Percentiles rank a stretch among this genome's conserved stretches.
Evolutionary conservation across 768 basidiomycete genomes (phyloP).

Genomic region (Suillus sp.): DNA sequence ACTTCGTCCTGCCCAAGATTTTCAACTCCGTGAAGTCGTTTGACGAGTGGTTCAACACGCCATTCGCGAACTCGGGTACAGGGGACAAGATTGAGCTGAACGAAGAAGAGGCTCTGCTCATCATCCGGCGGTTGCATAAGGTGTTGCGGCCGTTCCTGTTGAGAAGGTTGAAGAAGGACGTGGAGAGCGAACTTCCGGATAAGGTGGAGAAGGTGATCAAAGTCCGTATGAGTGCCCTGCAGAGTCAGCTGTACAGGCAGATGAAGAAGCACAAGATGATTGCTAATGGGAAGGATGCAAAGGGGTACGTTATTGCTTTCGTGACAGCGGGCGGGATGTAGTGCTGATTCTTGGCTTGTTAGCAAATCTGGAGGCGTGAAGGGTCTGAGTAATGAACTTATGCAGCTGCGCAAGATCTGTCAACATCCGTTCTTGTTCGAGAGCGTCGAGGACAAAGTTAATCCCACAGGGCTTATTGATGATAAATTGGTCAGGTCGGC

Average conservation of each 20-base stretch:
- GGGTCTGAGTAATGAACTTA: constrained; percentile 90
- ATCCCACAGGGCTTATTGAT: constrained; percentile 78
- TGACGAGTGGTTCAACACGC: constrained; percentile 99
- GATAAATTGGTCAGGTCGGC: constrained; percentile 84
- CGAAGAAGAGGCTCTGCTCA: constrained; percentile 98
- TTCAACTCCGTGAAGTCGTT: constrained; percentile 99
- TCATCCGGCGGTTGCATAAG: constrained; percentile 95
- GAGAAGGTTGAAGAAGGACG: constrained; percentile 92
- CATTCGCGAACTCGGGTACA: constrained; percentile 97
- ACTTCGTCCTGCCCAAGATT: constrained; percentile 92
- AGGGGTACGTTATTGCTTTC: constrained; percentile 57
- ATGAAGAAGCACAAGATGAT: constrained; percentile 99
- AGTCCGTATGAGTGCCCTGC: constrained; percentile 90
- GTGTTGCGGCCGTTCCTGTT: constrained; percentile 94
- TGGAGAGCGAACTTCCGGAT: constrained; percentile 93
- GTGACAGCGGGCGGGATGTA: not conserved
- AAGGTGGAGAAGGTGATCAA: constrained; percentile 99
- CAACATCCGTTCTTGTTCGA: constrained; percentile 98
- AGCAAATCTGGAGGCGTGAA: constrained; percentile 81
- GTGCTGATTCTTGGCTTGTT: constrained; percentile 16
- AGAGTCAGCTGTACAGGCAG: constrained; percentile 92
- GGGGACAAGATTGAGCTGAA: constrained; percentile 98
- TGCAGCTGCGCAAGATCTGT: constrained; percentile 98
- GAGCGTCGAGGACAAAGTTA: constrained; percentile 93
- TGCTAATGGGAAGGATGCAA: constrained; percentile 74